These are phyloP conservation scores for Polygonum maritimum DNA, from an alignment of 148 eudicot genomes.

Conservation along the genomic window DNA sequence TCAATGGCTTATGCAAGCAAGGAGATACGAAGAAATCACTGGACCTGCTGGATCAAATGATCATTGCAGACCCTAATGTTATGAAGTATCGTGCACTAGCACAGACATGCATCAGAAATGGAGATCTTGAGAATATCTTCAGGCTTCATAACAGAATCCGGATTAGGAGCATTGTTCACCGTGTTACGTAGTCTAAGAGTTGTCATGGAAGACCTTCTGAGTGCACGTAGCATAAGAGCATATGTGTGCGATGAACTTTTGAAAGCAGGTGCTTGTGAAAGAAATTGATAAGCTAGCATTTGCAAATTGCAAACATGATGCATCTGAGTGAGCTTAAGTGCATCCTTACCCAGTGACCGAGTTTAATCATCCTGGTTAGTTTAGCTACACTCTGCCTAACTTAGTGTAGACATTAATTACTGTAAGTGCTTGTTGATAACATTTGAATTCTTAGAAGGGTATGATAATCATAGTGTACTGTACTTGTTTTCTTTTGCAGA, in stretches of 20 bases:
- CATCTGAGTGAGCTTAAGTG: not conserved
- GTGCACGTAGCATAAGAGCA: not conserved
- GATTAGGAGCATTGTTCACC: conserved; percentile 3
- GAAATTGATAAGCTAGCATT: not conserved
- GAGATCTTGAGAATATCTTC: conserved; percentile 19
- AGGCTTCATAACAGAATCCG: conserved; percentile 17
- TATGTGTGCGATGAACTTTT: not conserved
- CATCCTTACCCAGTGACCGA: not conserved
- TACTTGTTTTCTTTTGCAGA: not conserved
- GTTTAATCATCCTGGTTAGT: not conserved
- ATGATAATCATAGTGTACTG: not conserved
- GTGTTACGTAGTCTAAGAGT: not conserved
- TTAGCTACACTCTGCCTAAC: not conserved
- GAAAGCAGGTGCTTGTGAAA: not conserved
- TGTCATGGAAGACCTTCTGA: not conserved
- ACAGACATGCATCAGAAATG: conserved; percentile 15
- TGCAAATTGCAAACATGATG: not conserved
- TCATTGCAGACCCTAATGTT: conserved; percentile 16
- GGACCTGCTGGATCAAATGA: conserved; percentile 33
- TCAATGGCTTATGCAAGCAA: conserved; percentile 30
- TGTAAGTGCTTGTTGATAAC: not conserved
- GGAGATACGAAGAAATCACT: conserved; percentile 27
- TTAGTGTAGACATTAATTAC: not conserved
- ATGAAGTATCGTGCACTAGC: conserved; percentile 14
- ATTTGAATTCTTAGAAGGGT: not conserved